These are phyloP conservation scores for Penicillium digitatum DNA, from an alignment of 2,329 filamentous ascomycete genomes.

Conservation along the genomic window DNA sequence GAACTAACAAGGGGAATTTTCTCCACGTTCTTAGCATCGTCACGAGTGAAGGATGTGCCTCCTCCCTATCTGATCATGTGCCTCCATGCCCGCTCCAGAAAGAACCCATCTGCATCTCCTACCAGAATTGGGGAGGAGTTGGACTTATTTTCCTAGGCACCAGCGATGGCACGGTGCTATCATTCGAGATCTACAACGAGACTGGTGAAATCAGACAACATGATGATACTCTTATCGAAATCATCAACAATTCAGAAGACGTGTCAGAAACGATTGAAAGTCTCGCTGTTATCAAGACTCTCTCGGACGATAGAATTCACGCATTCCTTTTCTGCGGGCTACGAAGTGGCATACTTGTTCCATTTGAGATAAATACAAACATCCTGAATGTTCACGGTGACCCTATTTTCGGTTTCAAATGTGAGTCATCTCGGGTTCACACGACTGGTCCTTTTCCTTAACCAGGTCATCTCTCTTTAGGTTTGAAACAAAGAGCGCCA, in stretches of 20 bases:
- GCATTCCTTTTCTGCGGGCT: conserved; percentile 44
- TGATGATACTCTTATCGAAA: conserved; percentile 24
- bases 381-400: not conserved
- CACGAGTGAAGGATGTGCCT: conserved; percentile 12
- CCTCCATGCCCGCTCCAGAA: conserved; percentile 25
- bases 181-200: conserved; percentile 27
- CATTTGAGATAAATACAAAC: conserved; percentile 29
- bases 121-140: conserved; percentile 27
- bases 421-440: conserved; percentile 18
- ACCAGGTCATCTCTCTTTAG: conserved; percentile 17
- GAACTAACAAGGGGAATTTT: conserved; percentile 23
- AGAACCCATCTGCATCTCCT: conserved; percentile 37
- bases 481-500: conserved; percentile 29
- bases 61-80: conserved; percentile 22
- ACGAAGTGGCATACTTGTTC: conserved; percentile 43
- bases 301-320: conserved; percentile 7
- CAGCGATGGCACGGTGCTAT: conserved; percentile 35
- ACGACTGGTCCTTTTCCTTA: not conserved
- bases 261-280: conserved; percentile 38
- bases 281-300: conserved; percentile 28
- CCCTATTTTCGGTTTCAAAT: conserved; percentile 19
- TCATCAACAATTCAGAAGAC: conserved; percentile 24
- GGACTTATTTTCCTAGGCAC: conserved; percentile 41
- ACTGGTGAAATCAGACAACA: conserved; percentile 16
- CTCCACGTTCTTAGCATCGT: conserved; percentile 29